Percentiles rank a stretch among this genome's conserved stretches.
These are phyloP conservation scores for Paramyrothecium sp. DNA, from an alignment of 2,329 filamentous ascomycete species.

Conservation along the genomic window DNA sequence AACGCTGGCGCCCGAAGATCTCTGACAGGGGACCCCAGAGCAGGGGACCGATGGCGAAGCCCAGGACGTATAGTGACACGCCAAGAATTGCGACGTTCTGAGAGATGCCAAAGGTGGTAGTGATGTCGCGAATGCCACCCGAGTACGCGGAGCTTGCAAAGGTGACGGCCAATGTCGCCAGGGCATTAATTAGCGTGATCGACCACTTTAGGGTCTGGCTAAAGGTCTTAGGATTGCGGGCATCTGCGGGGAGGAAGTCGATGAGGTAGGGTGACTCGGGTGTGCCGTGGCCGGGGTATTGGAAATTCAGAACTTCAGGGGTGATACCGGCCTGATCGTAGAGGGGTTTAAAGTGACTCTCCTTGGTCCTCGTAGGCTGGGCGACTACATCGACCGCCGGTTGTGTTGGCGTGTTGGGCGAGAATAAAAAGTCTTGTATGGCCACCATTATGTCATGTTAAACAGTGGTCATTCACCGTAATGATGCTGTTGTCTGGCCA, in stretches of 20 bases:
- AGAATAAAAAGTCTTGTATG: no score
- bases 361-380: conserved; percentile 2
- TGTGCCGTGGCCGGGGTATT: conserved; percentile 58
- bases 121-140: conserved; percentile 56
- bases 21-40: conserved; percentile 62
- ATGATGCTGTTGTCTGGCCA: no score
- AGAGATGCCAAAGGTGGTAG: conserved; percentile 65
- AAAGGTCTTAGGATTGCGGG: conserved; percentile 61
- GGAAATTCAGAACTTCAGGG: conserved; percentile 45
- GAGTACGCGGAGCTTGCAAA: conserved; percentile 63
- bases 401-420: no score
- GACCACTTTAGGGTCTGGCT: conserved; percentile 56
- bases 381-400: no score
- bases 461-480: no score
- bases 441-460: no score
- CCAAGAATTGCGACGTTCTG: conserved; percentile 70
- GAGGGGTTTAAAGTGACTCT: conserved; percentile 40
- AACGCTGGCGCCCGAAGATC: conserved; percentile 51
- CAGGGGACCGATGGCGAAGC: conserved; percentile 54
- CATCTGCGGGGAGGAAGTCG: conserved; percentile 62
- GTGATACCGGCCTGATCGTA: conserved; percentile 51
- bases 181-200: conserved; percentile 56
- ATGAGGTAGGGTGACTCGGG: conserved; percentile 62
- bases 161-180: conserved; percentile 62
- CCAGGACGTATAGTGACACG: conserved; percentile 57